Conservation (phyloP, 345 rosid genomes). For the Euphorbia pulcherrima region DNA sequence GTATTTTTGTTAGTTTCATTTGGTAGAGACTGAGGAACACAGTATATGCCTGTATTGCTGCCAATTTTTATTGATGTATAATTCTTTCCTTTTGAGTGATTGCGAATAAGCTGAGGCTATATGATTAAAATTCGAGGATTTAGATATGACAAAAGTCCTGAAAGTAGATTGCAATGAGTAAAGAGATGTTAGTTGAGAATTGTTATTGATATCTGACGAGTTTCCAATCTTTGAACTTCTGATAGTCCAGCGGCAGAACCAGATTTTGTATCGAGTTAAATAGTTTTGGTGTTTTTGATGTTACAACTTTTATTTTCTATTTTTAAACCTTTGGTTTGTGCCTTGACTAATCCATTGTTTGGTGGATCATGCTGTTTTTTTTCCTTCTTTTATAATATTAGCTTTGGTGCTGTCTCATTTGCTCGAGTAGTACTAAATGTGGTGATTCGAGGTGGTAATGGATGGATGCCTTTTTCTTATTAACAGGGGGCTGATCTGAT, state of each 20-base stretch:
- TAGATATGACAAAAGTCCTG: too few relatives aligned
- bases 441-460: constrained; percentile 1
- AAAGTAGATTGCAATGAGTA: too few relatives aligned
- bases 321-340: neutral
- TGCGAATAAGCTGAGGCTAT: too few relatives aligned
- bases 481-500: constrained; percentile 88
- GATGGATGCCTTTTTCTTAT: constrained; percentile 1
- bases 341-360: neutral
- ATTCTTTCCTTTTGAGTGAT: too few relatives aligned
- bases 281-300: too few relatives aligned
- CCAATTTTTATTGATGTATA: neutral
- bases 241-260: too few relatives aligned
- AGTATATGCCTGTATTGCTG: too few relatives aligned
- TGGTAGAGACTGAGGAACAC: neutral
- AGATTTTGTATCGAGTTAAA: too few relatives aligned
- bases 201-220: too few relatives aligned
- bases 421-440: neutral
- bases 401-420: neutral
- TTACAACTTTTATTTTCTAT: neutral
- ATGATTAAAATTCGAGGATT: too few relatives aligned
- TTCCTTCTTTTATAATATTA: neutral
- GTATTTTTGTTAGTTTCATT: neutral
- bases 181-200: too few relatives aligned
- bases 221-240: too few relatives aligned
- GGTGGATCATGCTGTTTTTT: neutral